phyloP scores from a whole-genome alignment of 106 monocot species.

The Chionographis japonica region DNA sequence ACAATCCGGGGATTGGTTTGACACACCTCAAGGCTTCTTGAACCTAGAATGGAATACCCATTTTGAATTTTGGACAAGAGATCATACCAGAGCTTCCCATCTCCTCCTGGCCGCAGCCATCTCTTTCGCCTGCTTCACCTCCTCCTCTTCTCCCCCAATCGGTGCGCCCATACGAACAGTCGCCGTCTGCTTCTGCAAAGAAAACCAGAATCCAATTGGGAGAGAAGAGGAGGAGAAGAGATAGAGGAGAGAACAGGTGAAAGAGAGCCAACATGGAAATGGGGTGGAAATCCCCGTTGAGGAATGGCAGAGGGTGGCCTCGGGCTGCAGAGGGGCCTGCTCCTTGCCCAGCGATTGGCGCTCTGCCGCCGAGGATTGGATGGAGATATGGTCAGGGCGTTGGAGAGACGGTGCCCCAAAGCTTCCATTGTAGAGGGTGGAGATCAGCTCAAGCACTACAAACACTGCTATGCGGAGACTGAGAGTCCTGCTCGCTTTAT shows the following conservation, averaged over 20 bases:
- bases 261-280: slow-evolving; percentile 1
- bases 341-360: background rate
- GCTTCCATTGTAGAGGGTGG: slow-evolving; percentile 12
- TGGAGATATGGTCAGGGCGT: background rate
- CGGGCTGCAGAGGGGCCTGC: background rate
- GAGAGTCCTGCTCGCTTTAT: no score
- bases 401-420: slow-evolving; percentile 9
- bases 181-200: slow-evolving; percentile 20
- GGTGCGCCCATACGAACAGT: slow-evolving; percentile 30
- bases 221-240: background rate
- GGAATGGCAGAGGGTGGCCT: background rate
- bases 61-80: no score
- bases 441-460: background rate
- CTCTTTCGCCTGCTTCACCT: slow-evolving; percentile 66
- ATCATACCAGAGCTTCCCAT: slow-evolving; percentile 67
- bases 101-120: slow-evolving; percentile 67
- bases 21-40: no score
- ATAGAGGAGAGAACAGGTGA: background rate
- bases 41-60: no score
- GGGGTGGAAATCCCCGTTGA: slow-evolving; percentile 1
- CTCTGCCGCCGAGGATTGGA: slow-evolving; percentile 6
- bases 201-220: background rate
- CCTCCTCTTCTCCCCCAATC: slow-evolving; percentile 47
- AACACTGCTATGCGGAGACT: no score
- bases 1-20: no score